Conservation (phyloP, 2,329 filamentous ascomycete genomes). For the Dothideomycetes sp. region DNA sequence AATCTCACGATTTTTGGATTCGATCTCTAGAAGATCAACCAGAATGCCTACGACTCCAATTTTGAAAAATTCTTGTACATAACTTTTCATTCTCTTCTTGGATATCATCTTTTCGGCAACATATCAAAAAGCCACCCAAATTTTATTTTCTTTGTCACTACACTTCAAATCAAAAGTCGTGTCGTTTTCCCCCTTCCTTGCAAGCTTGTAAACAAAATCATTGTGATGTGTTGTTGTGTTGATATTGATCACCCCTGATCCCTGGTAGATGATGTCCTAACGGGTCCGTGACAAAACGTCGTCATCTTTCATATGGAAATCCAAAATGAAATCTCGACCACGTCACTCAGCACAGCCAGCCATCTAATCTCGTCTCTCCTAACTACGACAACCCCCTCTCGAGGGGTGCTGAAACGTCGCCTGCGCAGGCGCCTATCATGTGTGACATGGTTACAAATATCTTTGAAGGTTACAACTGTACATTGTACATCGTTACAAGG, state of each 20-base stretch:
- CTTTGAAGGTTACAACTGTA: not conserved
- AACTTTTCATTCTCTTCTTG: constrained; percentile 8
- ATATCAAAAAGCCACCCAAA: not conserved
- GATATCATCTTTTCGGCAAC: constrained; percentile 12
- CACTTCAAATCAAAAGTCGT: not conserved
- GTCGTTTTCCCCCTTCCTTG: not conserved
- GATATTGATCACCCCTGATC: not conserved
- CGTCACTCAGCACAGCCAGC: too few species aligned
- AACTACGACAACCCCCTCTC: not conserved
- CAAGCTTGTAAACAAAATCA: too few species aligned
- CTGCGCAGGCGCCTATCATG: not conserved
- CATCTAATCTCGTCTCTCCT: too few species aligned
- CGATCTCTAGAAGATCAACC: not conserved
- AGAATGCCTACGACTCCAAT: not conserved
- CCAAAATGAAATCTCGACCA: too few species aligned
- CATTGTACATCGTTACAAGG: not conserved
- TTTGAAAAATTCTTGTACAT: constrained; percentile 10
- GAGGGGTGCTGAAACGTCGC: not conserved
- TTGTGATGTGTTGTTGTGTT: not conserved
- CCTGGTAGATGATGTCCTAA: not conserved
- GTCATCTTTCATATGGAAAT: too few species aligned
- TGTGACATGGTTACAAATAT: not conserved
- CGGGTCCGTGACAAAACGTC: too few species aligned
- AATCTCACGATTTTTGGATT: constrained; percentile 1
- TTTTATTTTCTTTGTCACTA: not conserved